Base-by-base conservation (phyloP, 768 basidiomycete genomes). In the Kwoniella newhampshirensis region DNA sequence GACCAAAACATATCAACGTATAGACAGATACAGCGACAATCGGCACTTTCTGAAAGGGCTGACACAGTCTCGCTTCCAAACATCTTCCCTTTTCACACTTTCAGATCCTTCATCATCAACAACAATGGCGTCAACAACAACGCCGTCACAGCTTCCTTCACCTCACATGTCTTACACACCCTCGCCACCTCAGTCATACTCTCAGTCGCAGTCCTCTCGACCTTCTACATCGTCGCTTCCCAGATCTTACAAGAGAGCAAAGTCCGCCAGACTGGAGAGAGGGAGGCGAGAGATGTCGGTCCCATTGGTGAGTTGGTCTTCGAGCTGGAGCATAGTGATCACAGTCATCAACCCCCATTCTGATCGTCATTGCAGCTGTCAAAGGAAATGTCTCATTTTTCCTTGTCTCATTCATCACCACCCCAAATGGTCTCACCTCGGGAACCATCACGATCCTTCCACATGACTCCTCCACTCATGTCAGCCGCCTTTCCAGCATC, bases 281-380 rank as follows among this genome's bases (percentile, higher is more conserved):
- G 61, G 64, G 40, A 66, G 64, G 60, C 56, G 64, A 48, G 69
- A 71, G 40, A 59, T 67, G 45, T 67, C 69, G 49, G 69, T 71
- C 25, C 69, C 69, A 40, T 47, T 71, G 54, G 69, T 71, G 57
- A 71, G 66, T 55, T 35, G 25, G 23, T 23, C 23, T 11, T 27
- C 21, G 45, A 11, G 18, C 36, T 20, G 12, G 20, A 30, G n/a
- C n/a, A n/a, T n/a, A n/a, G n/a, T n/a, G n/a, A n/a, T n/a, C n/a
- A n/a, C n/a, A n/a, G n/a, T n/a, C n/a, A n/a, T n/a, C n/a, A n/a
- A n/a, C n/a, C n/a, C n/a, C n/a, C n/a, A n/a, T n/a, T n/a, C 18
- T 47, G 21, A 9, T 27, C 20, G 8, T 26, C 11, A 20, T 15
- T 27, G 9, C 28, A 70, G 68, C 62, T 71, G 17, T 71, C 69